Base-by-base conservation (phyloP, 2,329 filamentous ascomycete genomes). In the Sporothrix globosa region DNA sequence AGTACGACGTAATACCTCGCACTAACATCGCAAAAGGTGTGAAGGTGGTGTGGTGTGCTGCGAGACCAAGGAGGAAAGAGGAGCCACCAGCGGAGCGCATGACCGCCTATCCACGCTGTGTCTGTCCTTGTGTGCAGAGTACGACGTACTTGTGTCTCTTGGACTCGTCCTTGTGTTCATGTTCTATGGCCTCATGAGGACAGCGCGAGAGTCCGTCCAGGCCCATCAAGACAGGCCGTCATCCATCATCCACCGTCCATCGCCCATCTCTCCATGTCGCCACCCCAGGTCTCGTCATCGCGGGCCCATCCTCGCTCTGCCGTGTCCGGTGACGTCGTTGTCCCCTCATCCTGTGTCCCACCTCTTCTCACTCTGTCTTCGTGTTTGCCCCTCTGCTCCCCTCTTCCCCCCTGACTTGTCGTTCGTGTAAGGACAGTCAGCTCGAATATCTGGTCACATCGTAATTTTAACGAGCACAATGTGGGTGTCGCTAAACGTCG, bases 251-350 rank as follows among this genome's bases (percentile, higher is more conserved):
- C 54, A 39, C 39, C 14, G 58, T 5, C 21, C 60, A 34, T 48
- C 21, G 6, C 41, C 17, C 24, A 34, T 56, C 53, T 56, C 27
- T 5, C 24, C 2, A 24, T 24, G 13, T 39, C 54, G 17, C 17
- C 54, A 34, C 39, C 54, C 17, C 30, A 27, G 41, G 60, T 48
- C 24, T 66, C 61, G 30, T 52, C 44, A 34, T 52, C 61, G 27
- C 44, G 61, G 61, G 46, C 58, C 60, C 21, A 24, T 39, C 60
- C 60, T 65, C 41, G 21, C 60, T 65, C 21, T 50, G 60, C 17
- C 63, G 41, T 65, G 60, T 17, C 27, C 46, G 63, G 63, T 66
- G 63, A 66, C 63, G 63, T 66, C 63, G 63, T 66, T 65, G 19
- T 13, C 17, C 39, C 9, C 24, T 30, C n/a, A n/a, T 27, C 21